phyloP scores from a whole-genome alignment of 148 eudicot species.

The Persicaria maculosa region DNA sequence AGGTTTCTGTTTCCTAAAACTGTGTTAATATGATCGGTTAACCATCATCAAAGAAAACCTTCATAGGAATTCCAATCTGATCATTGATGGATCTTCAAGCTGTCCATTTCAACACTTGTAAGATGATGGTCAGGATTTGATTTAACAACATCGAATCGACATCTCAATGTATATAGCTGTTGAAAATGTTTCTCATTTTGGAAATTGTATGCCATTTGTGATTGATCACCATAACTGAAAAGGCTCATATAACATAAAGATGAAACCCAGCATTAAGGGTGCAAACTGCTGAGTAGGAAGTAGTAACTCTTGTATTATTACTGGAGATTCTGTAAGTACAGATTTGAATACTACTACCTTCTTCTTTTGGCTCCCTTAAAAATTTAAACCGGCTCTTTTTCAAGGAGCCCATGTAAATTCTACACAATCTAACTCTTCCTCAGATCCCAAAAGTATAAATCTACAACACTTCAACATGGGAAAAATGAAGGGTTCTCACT shows the following conservation, averaged over 20 bases:
- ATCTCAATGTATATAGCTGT: not conserved
- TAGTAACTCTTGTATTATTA: slow-evolving; percentile 7
- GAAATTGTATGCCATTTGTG: not conserved
- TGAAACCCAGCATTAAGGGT: not conserved
- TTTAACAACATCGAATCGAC: not conserved
- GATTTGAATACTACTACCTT: not conserved
- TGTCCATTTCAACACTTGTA: no score
- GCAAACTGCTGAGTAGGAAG: not conserved
- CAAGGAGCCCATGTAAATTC: not conserved
- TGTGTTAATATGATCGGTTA: no score
- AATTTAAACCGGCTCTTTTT: not conserved
- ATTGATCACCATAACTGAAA: not conserved
- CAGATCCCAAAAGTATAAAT: not conserved
- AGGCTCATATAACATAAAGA: not conserved
- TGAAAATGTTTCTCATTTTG: not conserved
- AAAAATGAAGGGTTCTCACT: slow-evolving; percentile 5
- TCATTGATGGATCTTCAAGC: no score
- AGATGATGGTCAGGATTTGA: not conserved
- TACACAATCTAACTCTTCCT: not conserved
- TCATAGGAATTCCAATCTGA: no score
- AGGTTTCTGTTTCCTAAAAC: no score
- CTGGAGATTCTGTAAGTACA: not conserved
- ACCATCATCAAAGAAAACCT: no score
- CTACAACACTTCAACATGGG: slow-evolving; percentile 4
- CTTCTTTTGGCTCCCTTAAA: not conserved